Conservation (phyloP, 495 filamentous ascomycete genomes). For the Pyrenula aspistea region DNA sequence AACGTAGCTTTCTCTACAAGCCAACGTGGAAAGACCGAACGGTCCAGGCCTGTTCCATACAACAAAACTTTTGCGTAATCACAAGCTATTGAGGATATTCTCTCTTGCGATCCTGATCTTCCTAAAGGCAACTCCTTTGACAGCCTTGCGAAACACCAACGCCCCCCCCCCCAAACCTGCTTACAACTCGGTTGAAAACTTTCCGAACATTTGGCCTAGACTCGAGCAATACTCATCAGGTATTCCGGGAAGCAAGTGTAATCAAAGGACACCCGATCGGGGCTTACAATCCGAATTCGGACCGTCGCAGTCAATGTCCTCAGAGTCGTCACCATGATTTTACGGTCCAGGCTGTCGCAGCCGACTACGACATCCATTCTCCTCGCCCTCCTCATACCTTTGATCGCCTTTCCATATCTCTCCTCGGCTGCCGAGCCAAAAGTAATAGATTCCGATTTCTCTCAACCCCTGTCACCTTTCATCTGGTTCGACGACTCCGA, state of each 20-base stretch:
- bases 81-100: background rate
- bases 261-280: too few relatives aligned
- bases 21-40: background rate
- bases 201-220: too few relatives aligned
- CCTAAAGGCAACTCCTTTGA: background rate
- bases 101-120: background rate
- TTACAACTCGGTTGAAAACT: too few relatives aligned
- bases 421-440: conserved; percentile 21
- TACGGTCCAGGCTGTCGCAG: background rate
- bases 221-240: too few relatives aligned
- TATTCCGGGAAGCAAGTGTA: too few relatives aligned
- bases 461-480: conserved; percentile 14
- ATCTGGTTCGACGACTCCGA: conserved; percentile 85
- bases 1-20: background rate
- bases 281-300: too few relatives aligned
- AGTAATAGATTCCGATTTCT: conserved; percentile 16
- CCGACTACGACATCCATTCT: background rate
- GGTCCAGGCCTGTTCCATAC: background rate
- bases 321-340: background rate
- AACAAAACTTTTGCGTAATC: background rate
- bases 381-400: background rate
- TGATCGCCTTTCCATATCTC: background rate
- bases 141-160: background rate
- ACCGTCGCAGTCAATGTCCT: background rate
- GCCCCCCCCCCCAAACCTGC: background rate